Base-by-base conservation (phyloP, 2,329 filamentous ascomycete genomes). In the Exophiala calicioides region DNA sequence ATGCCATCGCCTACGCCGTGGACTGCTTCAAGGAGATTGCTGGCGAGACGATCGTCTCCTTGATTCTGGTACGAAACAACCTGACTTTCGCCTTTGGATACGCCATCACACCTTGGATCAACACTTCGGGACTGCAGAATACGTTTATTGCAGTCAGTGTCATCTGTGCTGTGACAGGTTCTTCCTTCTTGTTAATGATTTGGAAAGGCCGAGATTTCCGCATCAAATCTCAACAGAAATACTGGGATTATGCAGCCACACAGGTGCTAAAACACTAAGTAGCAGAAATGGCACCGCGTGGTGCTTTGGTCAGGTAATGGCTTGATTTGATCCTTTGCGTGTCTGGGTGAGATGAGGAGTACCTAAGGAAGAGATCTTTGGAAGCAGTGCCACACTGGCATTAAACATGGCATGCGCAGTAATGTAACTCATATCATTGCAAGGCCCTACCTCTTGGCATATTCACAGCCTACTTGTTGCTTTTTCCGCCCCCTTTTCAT, bases 51-150 rank as follows among this genome's bases (percentile, higher is more conserved):
- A 71, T 76, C 49, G 68, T 75, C 4, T 72, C 72, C 3, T 70
- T 76, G 10, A 77, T 77, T 24, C 53, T 78, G 2, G 61, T 72
- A 5, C 61, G 75, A 5, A 77, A 77, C 50, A 75, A 71, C 1
- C 74, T 76, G 68, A 66, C 63, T 15, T 76, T 76, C 55, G 73
- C 70, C 3, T 66, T 77, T 21, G 66, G 68, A 13, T 79, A 81
- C 38, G 64, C 76, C 8, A 66, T 74, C 24, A 74, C 71, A 0
- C 71, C 71, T 0, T 74, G 72, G 72, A 57, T 73, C 2, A 65
- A 61, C 5, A 56, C 64, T 4, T 58, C 69, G 41, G 72, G 72
- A 0, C 63, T 67, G 21, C 67, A 72, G 33, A 65, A 50, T 21
- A 5, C 57, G 69, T 44, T 72, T 70, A 0, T 64, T 24, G 38